Percentiles rank a stretch among this genome's conserved stretches.
Conservation (phyloP, 495 filamentous ascomycete genomes). For the Terfezia claveryi region DNA sequence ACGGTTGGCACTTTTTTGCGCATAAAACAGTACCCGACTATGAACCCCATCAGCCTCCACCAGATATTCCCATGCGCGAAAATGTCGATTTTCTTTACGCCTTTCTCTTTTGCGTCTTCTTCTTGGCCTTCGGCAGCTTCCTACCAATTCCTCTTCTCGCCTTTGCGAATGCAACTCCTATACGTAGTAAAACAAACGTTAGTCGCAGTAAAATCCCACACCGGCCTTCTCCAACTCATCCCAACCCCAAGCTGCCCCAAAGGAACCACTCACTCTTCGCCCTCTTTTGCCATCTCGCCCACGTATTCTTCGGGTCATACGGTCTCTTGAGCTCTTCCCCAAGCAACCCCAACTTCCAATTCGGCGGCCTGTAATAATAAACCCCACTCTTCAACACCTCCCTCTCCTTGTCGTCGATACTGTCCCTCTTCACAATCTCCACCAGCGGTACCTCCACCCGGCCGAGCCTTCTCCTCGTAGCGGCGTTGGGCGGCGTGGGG, state of each 20-base stretch:
- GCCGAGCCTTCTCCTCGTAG: constrained; percentile 45
- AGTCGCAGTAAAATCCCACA: not conserved
- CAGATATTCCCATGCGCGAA: not conserved
- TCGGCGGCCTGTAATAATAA: constrained; percentile 13
- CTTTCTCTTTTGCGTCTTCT: constrained; percentile 9
- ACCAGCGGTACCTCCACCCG: constrained; percentile 25
- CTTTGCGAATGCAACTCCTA: not conserved
- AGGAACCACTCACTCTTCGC: not conserved
- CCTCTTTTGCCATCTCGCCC: not conserved
- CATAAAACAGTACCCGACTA: not conserved
- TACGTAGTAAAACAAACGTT: not conserved
- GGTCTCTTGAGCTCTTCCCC: constrained; percentile 13
- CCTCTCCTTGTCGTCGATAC: constrained; percentile 6
- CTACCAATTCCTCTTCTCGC: constrained; percentile 2
- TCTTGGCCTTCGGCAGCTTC: constrained; percentile 8
- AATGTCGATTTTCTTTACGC: not conserved
- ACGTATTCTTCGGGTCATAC: not conserved
- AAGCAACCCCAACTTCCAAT: constrained; percentile 8
- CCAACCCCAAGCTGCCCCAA: not conserved
- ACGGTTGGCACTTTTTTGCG: not conserved
- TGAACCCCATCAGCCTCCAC: not conserved
- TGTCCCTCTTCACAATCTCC: constrained; percentile 1
- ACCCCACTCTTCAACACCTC: constrained; percentile 9
- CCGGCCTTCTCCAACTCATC: not conserved
- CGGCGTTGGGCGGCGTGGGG: constrained; percentile 48